phyloP scores from a whole-genome alignment of 306 rosid species.

The Coriaria nepalensis region DNA sequence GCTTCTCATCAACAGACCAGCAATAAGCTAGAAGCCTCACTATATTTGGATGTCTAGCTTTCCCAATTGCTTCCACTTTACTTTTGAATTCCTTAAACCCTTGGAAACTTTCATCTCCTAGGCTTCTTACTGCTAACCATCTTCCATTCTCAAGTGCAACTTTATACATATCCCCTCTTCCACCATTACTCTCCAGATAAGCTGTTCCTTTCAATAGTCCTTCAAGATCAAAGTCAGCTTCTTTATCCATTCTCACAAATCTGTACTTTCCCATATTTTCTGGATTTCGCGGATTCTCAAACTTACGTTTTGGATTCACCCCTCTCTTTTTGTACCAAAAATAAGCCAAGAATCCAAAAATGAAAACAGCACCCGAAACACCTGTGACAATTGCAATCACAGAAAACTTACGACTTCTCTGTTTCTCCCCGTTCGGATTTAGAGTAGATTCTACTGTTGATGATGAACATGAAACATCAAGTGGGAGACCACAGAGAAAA shows the following conservation, averaged over 20 bases:
- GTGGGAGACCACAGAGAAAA: constrained; percentile 75
- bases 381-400: constrained; percentile 58
- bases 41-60: constrained; percentile 77
- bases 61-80: constrained; percentile 93
- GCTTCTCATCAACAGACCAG: constrained; percentile 98
- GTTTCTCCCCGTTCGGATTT: too few relatives aligned
- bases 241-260: constrained; percentile 65
- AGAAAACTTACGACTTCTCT: constrained; percentile 27
- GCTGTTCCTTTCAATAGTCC: constrained; percentile 95
- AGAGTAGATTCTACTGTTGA: constrained; percentile 32
- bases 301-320: constrained; percentile 48
- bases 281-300: constrained; percentile 31
- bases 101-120: constrained; percentile 94
- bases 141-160: constrained; percentile 88
- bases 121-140: constrained; percentile 72
- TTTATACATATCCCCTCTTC: constrained; percentile 85
- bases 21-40: constrained; percentile 71
- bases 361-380: constrained; percentile 64
- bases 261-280: constrained; percentile 73
- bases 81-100: constrained; percentile 89
- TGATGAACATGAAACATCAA: constrained; percentile 62
- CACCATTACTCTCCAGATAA: constrained; percentile 84
- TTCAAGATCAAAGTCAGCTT: constrained; percentile 68
- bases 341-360: constrained; percentile 61
- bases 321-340: constrained; percentile 50